A percentile compares a stretch with the other conserved stretches of the same genome.
These are phyloP conservation scores for Xylariales sp. DNA, from an alignment of 2,329 filamentous ascomycete species.

Conservation along the genomic window DNA sequence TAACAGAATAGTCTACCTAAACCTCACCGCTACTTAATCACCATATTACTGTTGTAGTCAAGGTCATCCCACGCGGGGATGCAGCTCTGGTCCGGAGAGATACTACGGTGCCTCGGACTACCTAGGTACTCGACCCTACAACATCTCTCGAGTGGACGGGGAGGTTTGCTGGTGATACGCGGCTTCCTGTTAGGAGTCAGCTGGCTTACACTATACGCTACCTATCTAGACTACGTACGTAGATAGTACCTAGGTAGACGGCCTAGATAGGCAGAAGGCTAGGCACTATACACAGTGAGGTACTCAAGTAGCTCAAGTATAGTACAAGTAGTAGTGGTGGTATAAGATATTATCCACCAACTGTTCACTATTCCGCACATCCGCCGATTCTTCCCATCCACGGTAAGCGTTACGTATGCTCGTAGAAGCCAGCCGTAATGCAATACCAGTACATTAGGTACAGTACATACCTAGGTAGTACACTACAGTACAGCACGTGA, in stretches of 20 bases:
- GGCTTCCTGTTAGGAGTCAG: constrained; percentile 10
- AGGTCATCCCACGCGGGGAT: constrained; percentile 4
- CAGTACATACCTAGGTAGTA: too few relatives aligned
- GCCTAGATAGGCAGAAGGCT: too few relatives aligned
- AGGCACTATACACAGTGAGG: too few relatives aligned
- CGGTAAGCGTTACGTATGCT: constrained; percentile 24
- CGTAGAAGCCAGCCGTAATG: constrained; percentile 15
- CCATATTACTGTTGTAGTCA: constrained; percentile 20
- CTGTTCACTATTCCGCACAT: constrained; percentile 18
- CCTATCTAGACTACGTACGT: too few relatives aligned
- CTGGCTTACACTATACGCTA: not conserved
- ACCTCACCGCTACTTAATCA: constrained; percentile 36
- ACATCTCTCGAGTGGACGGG: constrained; percentile 31
- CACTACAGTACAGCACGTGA: constrained; percentile 25
- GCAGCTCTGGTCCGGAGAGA: constrained; percentile 16
- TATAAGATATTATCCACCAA: constrained; percentile 10
- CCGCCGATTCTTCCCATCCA: constrained; percentile 24
- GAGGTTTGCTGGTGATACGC: constrained; percentile 25
- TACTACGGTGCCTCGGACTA: constrained; percentile 7
- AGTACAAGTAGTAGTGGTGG: too few relatives aligned
- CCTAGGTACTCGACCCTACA: constrained; percentile 1
- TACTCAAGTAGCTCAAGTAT: too few relatives aligned
- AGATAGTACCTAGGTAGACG: too few relatives aligned
- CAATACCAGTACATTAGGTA: constrained; percentile 19
- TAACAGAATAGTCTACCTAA: constrained; percentile 16